Evolutionary conservation across 192 early-diverging fungal species (phyloP).

Genomic region (Allomyces macrogynus): DNA sequence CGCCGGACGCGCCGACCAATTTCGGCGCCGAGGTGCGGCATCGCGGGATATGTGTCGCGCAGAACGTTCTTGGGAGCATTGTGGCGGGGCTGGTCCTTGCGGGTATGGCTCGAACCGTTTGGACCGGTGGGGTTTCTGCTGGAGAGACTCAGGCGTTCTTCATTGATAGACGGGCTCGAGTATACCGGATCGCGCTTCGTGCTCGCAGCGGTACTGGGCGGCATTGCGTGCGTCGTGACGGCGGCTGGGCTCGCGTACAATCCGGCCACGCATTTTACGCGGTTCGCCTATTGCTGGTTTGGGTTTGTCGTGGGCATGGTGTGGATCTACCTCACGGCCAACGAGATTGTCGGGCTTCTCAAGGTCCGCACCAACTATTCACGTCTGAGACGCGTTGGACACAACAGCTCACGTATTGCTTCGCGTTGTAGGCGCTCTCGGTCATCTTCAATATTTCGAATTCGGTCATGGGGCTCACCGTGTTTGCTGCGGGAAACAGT

Average conservation of each 20-base stretch:
- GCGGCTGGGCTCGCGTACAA: no score
- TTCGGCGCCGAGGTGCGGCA: not conserved
- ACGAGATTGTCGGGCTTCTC: conserved; percentile 72
- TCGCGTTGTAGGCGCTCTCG: conserved; percentile 35
- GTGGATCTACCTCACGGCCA: conserved; percentile 76
- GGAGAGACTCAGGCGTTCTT: no score
- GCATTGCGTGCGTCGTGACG: no score
- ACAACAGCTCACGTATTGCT: not conserved
- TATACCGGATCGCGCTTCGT: no score
- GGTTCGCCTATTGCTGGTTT: conserved; percentile 15
- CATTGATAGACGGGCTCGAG: no score
- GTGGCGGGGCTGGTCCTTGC: no score
- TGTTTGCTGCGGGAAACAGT: conserved; percentile 61
- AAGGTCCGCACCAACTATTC: conserved; percentile 12
- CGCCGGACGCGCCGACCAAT: not conserved
- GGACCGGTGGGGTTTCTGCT: no score
- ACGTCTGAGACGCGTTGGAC: no score
- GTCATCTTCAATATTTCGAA: conserved; percentile 54
- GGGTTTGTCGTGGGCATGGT: conserved; percentile 60
- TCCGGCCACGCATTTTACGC: no score
- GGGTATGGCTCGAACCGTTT: no score
- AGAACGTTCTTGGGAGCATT: not conserved
- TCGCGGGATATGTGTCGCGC: not conserved
- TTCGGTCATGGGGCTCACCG: conserved; percentile 57
- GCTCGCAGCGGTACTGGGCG: no score